phyloP scores from a whole-genome alignment of 192 early-diverging fungal species.

The Backusella macrospora region DNA sequence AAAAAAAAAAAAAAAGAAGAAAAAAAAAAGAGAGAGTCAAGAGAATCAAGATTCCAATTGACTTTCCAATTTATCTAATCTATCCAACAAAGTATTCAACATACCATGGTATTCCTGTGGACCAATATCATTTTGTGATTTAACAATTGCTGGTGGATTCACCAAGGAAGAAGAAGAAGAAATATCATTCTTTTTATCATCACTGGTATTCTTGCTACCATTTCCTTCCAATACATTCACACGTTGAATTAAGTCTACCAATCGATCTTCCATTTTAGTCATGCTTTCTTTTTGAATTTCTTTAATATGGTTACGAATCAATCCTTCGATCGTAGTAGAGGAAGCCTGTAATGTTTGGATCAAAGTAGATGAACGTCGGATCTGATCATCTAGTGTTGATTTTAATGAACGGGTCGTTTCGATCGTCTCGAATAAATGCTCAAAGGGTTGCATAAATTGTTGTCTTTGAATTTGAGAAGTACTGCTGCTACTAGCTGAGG shows the following conservation, averaged over 20 bases:
- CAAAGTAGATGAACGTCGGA: conserved; percentile 68
- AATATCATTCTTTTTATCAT: background rate
- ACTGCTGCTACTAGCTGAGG: background rate
- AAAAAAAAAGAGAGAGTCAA: background rate
- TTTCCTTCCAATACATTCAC: conserved; percentile 21
- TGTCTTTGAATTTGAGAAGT: conserved; percentile 43
- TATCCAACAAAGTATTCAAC: conserved; percentile 30
- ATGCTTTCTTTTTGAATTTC: conserved; percentile 69
- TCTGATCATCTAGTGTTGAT: conserved; percentile 74
- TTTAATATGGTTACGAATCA: conserved; percentile 71
- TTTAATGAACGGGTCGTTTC: conserved; percentile 65
- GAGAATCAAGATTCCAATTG: conserved; percentile 24
- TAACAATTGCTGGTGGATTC: conserved; percentile 35
- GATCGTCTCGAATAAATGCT: conserved; percentile 55
- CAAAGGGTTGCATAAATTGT: conserved; percentile 58
- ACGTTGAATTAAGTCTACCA: conserved; percentile 34
- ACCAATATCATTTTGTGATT: conserved; percentile 38
- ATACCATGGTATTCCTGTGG: conserved; percentile 35
- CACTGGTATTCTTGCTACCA: background rate
- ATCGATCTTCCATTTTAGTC: conserved; percentile 48
- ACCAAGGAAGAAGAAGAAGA: background rate
- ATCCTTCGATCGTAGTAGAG: conserved; percentile 75
- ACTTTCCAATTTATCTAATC: conserved; percentile 35
- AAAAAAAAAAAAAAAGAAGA: background rate
- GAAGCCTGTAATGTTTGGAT: conserved; percentile 74